Percentiles rank a stretch among this genome's conserved stretches.
phyloP scores from a whole-genome alignment of 2,329 filamentous ascomycete species.

The Catunica adiposa region DNA sequence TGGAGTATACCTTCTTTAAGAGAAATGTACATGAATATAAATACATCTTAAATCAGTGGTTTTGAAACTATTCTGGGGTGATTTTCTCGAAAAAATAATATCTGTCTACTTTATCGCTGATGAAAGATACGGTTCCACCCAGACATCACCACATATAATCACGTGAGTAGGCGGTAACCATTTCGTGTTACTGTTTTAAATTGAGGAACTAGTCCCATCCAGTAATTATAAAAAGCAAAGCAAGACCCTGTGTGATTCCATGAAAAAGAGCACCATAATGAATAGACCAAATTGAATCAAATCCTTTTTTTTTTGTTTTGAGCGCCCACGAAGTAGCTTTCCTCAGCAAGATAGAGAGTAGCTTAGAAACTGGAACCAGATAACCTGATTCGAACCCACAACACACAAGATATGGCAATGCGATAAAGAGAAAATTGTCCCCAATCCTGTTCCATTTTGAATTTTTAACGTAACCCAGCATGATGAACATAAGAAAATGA shows the following conservation, averaged over 20 bases:
- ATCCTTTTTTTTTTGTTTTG: conserved; percentile 7
- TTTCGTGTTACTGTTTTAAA: background rate
- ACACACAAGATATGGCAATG: background rate
- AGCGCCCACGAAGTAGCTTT: conserved; percentile 2
- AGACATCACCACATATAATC: too few relatives aligned
- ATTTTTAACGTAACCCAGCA: conserved; percentile 6
- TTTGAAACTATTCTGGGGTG: too few relatives aligned
- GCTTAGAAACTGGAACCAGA: background rate
- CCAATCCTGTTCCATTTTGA: conserved; percentile 9
- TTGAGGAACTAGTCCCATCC: background rate
- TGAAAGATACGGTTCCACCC: too few relatives aligned
- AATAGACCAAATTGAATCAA: background rate
- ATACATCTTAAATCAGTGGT: too few relatives aligned
- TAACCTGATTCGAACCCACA: background rate
- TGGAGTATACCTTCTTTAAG: background rate
- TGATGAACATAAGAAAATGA: conserved; percentile 7
- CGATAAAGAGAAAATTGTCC: conserved; percentile 8
- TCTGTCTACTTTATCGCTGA: too few relatives aligned
- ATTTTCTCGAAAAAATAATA: too few relatives aligned
- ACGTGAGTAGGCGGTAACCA: too few relatives aligned
- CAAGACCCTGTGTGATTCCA: conserved; percentile 9
- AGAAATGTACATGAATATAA: background rate
- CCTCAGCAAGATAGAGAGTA: background rate
- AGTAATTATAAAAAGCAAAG: conserved; percentile 6
- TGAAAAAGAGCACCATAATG: conserved; percentile 8